Conservation (phyloP, 2,329 filamentous ascomycete genomes). For the Teratosphaeria viscida region DNA sequence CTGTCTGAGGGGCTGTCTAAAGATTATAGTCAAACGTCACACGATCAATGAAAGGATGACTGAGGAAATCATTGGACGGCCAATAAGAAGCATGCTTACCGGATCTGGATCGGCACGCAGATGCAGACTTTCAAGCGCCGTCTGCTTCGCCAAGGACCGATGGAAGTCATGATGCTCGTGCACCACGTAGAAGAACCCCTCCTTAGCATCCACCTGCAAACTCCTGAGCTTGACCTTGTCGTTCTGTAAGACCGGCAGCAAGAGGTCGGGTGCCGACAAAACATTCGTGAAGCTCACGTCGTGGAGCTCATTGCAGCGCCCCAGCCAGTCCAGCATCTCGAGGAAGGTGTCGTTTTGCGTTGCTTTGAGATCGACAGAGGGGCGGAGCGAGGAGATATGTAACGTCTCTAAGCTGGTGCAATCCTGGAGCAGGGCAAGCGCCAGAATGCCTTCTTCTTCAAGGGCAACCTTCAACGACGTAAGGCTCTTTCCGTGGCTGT, state of each 20-base stretch:
- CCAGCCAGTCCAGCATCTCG: slow-evolving; percentile 45
- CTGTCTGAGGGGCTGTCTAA: background rate
- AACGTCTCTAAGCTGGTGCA: slow-evolving; percentile 42
- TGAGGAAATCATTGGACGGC: too few relatives aligned
- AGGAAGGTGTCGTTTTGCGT: slow-evolving; percentile 44
- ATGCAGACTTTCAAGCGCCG: slow-evolving; percentile 35
- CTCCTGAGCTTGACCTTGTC: slow-evolving; percentile 37
- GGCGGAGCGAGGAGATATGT: slow-evolving; percentile 37
- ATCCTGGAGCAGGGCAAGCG: slow-evolving; percentile 37
- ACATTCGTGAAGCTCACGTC: slow-evolving; percentile 43
- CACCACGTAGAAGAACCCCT: slow-evolving; percentile 34
- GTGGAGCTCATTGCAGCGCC: slow-evolving; percentile 41
- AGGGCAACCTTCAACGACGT: slow-evolving; percentile 43
- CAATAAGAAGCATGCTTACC: slow-evolving; percentile 1
- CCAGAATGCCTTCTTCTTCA: slow-evolving; percentile 36
- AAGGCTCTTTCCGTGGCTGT: slow-evolving; percentile 45
- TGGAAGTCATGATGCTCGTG: slow-evolving; percentile 45
- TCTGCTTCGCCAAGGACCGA: slow-evolving; percentile 41
- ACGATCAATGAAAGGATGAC: too few relatives aligned
- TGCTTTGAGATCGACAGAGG: slow-evolving; percentile 37
- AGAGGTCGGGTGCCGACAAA: slow-evolving; percentile 41
- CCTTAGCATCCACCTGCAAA: slow-evolving; percentile 35
- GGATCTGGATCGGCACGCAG: slow-evolving; percentile 40
- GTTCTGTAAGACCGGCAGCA: slow-evolving; percentile 40
- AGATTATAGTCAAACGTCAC: too few relatives aligned